Evolutionary conservation across 2,329 filamentous ascomycete species (phyloP), one percentile per base, ranked within the genome.

Genomic region (Colletotrichum sp.): DNA sequence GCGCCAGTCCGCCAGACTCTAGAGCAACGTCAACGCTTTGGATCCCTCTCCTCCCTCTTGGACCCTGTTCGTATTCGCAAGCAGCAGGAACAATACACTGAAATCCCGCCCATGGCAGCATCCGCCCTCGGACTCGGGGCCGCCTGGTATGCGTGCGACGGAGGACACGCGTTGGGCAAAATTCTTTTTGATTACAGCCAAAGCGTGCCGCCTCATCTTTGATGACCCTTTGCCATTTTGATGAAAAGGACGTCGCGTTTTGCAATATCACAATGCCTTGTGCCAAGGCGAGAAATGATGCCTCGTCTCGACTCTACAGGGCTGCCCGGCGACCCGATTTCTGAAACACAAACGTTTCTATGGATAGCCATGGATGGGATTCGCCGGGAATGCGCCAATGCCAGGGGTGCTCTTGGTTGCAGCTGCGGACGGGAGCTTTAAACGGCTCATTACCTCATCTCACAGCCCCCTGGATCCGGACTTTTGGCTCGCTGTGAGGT

Each of bases 301-400:
- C n/a, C 34, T 49, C 36, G 62, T 60, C 55, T 34, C 62, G 60
- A 62, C 39, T 72, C 60, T 16, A 49, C 63, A 63, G 55, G 30
- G 64, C 73, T 76, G 59, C 70, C 70, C 32, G 36, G 59, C 60
- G 59, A 68, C 57, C 59, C 68, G n/a, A 60, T 8, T 73, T 68
- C 71, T 65, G 74, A 69, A 74, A 73, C 64, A 65, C 44, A 65
- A 59, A 24, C 28, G 70, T 60, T 68, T 74, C 70, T 69, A 55
- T 34, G 44, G 21, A 60, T 72, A 65, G 65, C 73, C 63, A 73
- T 52, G 59, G 57, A 68, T 67, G 72, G 36, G 10, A 64, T 36
- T 76, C 64, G 24, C 21, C 36, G 24, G 73, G 21, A 72, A 73
- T 62, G 44, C 34, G n/a, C 39, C 32, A 34, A 36, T 64, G 21